Evolutionary conservation across 2,329 filamentous ascomycete species (phyloP), one percentile per base, ranked within the genome.

Genomic region (Dryadomyces sulphureus): DNA sequence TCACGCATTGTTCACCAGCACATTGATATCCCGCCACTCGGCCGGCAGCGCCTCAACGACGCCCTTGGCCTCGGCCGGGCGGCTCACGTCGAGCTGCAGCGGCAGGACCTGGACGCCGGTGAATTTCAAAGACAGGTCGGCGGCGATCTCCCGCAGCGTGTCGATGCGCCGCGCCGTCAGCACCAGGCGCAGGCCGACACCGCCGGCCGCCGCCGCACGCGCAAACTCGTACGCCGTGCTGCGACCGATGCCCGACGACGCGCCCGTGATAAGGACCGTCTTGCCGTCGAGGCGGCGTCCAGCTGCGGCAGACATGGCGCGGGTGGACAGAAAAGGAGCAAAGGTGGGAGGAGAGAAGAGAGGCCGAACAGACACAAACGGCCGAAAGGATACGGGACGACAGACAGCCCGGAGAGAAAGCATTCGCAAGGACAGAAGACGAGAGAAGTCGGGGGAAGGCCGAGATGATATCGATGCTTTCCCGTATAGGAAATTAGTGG

Each of bases 1-100:
- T 61, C 64, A 93, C 86, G 90, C 90, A 70, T 96, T 96, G 67
- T 98, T 98, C 22, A 98, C 86, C 49, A 98, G 66, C 3, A 96
- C 74, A 61, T 96, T 77, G 53, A 96, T 83, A 22, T 87, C 78
- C 61, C 75, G 78, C 67, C 86, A 96, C 59, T 88, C 89, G 50
- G 79, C 76, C 0, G 90, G 89, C 55, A 96, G 64, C 36, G 69
- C 73, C 1, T 64, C 66, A 12, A 95, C 79, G 58, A 96, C 90
- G 36, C 65, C 66, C 45, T 72, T 71, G 4, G 96, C 74, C 58
- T 92, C 79, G 3, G 79, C 75, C 0, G 84, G 70, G 48, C 84
- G 82, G 68, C 84, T 89, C 46, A 98, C 81, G 61, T 98, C 92
- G 45, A 96, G 72, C 68, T 87, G 80, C 11, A 92, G 77, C 1